A percentile compares a stretch with the other conserved stretches of the same genome.
Conservation (phyloP, 257 asterid species). For the Solanum stenotomum region DNA sequence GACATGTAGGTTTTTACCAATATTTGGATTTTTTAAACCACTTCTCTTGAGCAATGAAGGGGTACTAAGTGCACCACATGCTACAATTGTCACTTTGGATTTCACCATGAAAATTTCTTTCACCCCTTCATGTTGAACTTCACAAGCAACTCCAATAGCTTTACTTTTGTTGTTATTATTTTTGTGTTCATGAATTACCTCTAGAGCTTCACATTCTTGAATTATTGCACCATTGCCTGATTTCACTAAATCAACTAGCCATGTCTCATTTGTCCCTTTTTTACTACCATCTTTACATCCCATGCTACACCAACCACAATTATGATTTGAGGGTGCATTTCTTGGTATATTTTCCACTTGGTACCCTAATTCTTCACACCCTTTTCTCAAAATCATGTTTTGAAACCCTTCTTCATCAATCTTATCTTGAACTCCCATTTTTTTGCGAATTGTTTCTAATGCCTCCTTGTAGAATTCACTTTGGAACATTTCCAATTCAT, state of each 20-base stretch:
- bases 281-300: constrained; percentile 82
- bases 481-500: constrained; percentile 27
- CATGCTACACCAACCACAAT: constrained; percentile 78
- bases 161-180: neutral
- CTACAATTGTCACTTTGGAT: constrained; percentile 42
- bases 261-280: constrained; percentile 62
- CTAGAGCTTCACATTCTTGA: constrained; percentile 50
- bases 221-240: constrained; percentile 63
- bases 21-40: constrained; percentile 58
- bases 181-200: constrained; percentile 20
- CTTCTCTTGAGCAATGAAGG: constrained; percentile 54
- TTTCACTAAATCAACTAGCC: constrained; percentile 65
- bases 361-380: constrained; percentile 64
- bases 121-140: constrained; percentile 20
- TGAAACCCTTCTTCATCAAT: constrained; percentile 42
- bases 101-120: constrained; percentile 37
- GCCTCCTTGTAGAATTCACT: constrained; percentile 29
- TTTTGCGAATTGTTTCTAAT: constrained; percentile 34
- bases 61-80: constrained; percentile 78
- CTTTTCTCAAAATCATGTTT: constrained; percentile 65
- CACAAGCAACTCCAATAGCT: constrained; percentile 52
- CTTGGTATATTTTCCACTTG: constrained; percentile 45
- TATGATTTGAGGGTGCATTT: constrained; percentile 55
- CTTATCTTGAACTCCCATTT: constrained; percentile 54
- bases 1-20: constrained; percentile 58